Percentiles rank a stretch among this genome's conserved stretches.
Conservation (phyloP, 768 basidiomycete species). For the Amanita inopinata region DNA sequence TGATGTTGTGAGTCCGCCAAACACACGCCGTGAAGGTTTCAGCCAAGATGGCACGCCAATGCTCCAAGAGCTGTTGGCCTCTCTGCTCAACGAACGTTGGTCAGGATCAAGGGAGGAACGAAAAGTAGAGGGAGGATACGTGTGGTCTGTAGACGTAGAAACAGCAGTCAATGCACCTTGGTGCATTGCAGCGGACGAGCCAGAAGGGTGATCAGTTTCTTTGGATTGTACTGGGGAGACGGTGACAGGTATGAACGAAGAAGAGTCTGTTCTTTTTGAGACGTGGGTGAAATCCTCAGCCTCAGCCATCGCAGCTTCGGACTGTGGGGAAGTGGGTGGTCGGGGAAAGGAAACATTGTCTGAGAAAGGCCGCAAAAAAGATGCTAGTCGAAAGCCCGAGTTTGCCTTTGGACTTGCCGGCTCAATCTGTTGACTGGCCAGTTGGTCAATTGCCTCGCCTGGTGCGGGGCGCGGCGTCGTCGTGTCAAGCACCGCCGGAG, state of each 20-base stretch:
- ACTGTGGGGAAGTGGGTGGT: conserved; percentile 13
- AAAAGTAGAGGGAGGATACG: conserved; percentile 70
- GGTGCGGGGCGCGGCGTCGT: conserved; percentile 34
- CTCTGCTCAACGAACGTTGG: conserved; percentile 38
- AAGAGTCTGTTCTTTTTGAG: conserved; percentile 41
- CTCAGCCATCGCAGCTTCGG: conserved; percentile 25
- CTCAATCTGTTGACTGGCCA: conserved; percentile 28
- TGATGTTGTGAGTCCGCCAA: conserved; percentile 19
- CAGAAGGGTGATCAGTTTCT: conserved; percentile 3
- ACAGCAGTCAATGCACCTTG: conserved; percentile 13
- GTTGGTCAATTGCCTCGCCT: conserved; percentile 27
- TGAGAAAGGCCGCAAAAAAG: conserved; percentile 59
- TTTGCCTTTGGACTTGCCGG: conserved; percentile 21
- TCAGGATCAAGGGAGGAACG: conserved; percentile 37
- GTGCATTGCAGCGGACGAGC: conserved; percentile 5
- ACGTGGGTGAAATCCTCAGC: conserved; percentile 68
- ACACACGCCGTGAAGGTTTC: conserved; percentile 36
- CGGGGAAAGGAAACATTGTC: conserved; percentile 30
- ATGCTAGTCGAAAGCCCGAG: conserved; percentile 54
- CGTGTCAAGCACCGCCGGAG: conserved; percentile 47
- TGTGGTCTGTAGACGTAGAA: conserved; percentile 39
- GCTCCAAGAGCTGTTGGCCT: conserved; percentile 42
- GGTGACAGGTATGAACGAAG: conserved; percentile 50
- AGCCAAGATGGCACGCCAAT: conserved; percentile 70
- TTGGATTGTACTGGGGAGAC: conserved; percentile 26